Evolutionary conservation across 768 basidiomycete species (phyloP), one percentile per base, ranked within the genome.

Genomic region (Guyanaporus albipodus): DNA sequence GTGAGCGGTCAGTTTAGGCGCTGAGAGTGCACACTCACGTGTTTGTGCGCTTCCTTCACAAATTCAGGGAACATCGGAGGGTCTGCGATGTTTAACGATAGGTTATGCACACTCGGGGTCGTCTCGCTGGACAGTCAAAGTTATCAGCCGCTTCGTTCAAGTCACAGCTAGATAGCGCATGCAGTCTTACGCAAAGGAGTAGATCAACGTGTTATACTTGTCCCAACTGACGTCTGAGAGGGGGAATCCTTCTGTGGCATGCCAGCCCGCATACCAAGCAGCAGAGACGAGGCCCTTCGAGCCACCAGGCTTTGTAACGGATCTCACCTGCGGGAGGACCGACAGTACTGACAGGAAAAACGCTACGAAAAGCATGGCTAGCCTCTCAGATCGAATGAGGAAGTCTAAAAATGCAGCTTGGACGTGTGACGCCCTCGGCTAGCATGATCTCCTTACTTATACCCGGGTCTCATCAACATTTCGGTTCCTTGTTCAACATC

Each of bases 151-250:
- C 17, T 31, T 12, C 7, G 10, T 24, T n/a, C 17, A 31, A 38
- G 11, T 18, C 29, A 15, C n/a, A 8, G n/a, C n/a, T 3, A 9
- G 27, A 19, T 17, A 19, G 21, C 6, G 24, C 29, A 24, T 24
- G 19, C n/a, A 9, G 17, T 60, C 73, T 64, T 54, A 71, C 73
- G 80, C 85, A 50, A 87, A 88, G 0, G 85, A 72, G 62, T 85
- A 87, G 15, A 76, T 79, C 38, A 85, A 45, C 14, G 79, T 73
- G n/a, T 78, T 85, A 61, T 87, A 88, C 65, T 84, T 85, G 19
- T 67, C 65, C 86, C 86, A 88, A 51, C 70, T 76, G 51, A 87
- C 62, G 15, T 70, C 67, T 6, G 72, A 68, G 14, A 83, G 67
- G 76, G 72, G n/a, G n/a, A n/a, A n/a, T n/a, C n/a, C n/a, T n/a